Evolutionary conservation across 2,329 filamentous ascomycete species (phyloP).

Genomic region (Cadophora sp.): DNA sequence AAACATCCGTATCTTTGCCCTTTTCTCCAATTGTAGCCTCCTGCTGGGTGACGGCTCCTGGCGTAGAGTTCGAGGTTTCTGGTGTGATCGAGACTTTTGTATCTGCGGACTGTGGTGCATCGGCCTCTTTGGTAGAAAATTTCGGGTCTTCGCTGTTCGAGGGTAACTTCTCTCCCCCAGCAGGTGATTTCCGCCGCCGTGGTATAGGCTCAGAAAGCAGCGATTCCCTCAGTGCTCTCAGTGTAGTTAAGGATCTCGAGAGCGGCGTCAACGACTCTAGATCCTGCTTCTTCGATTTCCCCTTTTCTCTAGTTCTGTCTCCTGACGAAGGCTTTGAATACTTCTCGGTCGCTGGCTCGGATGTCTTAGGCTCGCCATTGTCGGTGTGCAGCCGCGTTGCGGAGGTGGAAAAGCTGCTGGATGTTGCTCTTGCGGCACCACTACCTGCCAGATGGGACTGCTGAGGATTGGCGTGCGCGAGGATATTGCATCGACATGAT

Average conservation of each 20-base stretch:
- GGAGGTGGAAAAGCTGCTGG: conserved; percentile 16
- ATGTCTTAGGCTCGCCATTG: neutral
- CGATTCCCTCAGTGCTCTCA: conserved; percentile 15
- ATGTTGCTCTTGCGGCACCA: conserved; percentile 14
- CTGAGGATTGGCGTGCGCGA: conserved; percentile 19
- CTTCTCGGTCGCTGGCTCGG: neutral
- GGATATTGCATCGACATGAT: conserved; percentile 34
- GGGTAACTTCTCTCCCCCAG: neutral
- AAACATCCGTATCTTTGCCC: neutral
- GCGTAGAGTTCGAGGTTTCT: neutral
- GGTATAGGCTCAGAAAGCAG: conserved; percentile 12
- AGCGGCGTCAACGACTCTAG: neutral
- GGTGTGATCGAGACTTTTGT: too few relatives aligned
- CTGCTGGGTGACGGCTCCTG: neutral
- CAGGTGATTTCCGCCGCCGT: neutral
- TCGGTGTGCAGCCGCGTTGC: neutral
- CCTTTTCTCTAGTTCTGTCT: too few relatives aligned
- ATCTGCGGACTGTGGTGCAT: too few relatives aligned
- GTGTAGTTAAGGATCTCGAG: conserved; percentile 8
- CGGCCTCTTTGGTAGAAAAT: neutral
- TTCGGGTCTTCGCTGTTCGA: neutral
- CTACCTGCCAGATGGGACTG: conserved; percentile 3
- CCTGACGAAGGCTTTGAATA: neutral
- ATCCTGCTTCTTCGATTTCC: neutral
- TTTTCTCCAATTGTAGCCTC: neutral